phyloP scores from a whole-genome alignment of 495 filamentous ascomycete species.

The Xylaria telfairii region DNA sequence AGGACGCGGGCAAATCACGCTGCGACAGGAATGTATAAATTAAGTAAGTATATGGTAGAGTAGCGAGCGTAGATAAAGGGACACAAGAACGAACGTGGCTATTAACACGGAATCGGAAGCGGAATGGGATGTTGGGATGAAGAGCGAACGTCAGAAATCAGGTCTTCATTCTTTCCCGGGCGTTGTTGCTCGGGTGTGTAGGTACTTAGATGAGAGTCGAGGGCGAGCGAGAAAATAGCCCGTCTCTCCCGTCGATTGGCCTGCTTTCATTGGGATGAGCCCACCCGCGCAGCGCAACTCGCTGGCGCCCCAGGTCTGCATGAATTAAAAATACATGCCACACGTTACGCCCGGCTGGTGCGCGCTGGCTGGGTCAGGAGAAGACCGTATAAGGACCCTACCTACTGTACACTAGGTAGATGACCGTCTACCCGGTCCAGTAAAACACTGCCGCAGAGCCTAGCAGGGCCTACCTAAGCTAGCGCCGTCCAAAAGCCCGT shows the following conservation, averaged over 20 bases:
- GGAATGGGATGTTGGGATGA: conserved; percentile 17
- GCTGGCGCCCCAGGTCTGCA: conserved; percentile 4
- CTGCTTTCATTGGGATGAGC: not conserved
- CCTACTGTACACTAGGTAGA: no score
- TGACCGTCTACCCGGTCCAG: not conserved
- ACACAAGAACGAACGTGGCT: conserved; percentile 41
- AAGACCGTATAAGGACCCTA: conserved; percentile 4
- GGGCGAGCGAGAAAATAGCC: conserved; percentile 16
- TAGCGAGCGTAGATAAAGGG: conserved; percentile 38
- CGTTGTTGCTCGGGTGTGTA: conserved; percentile 15
- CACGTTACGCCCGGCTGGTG: conserved; percentile 1
- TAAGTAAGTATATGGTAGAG: conserved; percentile 30
- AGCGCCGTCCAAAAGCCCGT: not conserved
- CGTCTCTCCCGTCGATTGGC: conserved; percentile 14
- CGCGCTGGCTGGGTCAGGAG: conserved; percentile 12
- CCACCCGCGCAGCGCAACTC: conserved; percentile 14
- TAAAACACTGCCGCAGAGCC: not conserved
- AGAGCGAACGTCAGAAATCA: conserved; percentile 33
- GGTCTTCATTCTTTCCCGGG: conserved; percentile 7
- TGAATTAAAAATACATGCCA: conserved; percentile 24
- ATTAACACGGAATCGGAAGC: conserved; percentile 23
- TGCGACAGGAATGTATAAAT: conserved; percentile 5
- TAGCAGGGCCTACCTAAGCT: conserved; percentile 5
- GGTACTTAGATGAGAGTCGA: conserved; percentile 18
- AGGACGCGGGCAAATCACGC: conserved; percentile 2